Percentiles rank a stretch among this genome's conserved stretches.
Conservation (phyloP, 202 grass and related monocot genomes). For the Hordeum pubiflorum region DNA sequence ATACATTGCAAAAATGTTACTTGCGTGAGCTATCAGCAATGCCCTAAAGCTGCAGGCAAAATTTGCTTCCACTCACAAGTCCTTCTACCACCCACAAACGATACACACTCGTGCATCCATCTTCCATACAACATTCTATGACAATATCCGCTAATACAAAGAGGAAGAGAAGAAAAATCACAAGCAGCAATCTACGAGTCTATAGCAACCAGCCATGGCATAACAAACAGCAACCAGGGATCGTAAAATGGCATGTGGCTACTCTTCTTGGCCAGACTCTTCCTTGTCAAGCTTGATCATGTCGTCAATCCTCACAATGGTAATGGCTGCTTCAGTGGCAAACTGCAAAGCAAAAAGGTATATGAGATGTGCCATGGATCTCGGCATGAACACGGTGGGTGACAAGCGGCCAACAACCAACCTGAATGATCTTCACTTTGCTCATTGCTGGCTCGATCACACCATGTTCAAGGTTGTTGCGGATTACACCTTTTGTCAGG, state of each 20-base stretch:
- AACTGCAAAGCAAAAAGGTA: slow-evolving; percentile 37
- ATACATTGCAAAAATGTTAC: too few relatives aligned
- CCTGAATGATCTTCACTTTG: slow-evolving; percentile 98
- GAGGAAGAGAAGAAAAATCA: slow-evolving; percentile 15
- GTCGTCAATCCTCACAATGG: slow-evolving; percentile 89
- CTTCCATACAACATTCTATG: slow-evolving; percentile 3
- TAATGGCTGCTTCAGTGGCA: slow-evolving; percentile 86
- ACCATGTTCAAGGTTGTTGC: slow-evolving; percentile 84
- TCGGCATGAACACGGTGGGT: background rate
- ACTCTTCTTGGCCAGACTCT: slow-evolving; percentile 36
- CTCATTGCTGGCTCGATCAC: slow-evolving; percentile 96
- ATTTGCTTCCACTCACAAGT: background rate
- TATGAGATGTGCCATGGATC: background rate
- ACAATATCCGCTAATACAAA: background rate
- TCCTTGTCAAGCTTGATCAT: slow-evolving; percentile 90
- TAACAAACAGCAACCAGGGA: background rate
- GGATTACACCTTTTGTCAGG: slow-evolving; percentile 63
- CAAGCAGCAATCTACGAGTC: background rate
- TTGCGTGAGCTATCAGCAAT: too few relatives aligned
- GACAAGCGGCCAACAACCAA: background rate
- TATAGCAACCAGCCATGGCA: slow-evolving; percentile 6
- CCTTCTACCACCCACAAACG: background rate
- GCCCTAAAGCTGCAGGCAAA: background rate
- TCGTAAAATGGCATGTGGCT: background rate
- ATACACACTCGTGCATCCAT: background rate